Percentiles rank a stretch among this genome's conserved stretches.
Conservation (phyloP, 1,139 yeast species). For the Taphrina confusa region DNA sequence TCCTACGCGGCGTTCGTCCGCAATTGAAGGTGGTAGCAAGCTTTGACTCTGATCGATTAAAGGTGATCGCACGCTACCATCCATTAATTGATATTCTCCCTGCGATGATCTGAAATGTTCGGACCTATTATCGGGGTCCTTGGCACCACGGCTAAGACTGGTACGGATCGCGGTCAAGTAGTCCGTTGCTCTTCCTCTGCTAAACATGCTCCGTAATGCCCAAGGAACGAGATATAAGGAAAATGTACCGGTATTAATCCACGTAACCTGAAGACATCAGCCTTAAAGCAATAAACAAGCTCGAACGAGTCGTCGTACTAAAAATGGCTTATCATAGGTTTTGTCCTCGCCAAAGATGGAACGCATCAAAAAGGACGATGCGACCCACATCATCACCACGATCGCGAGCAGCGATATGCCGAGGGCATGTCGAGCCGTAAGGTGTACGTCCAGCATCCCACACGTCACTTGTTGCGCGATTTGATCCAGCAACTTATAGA, state of each 20-base stretch:
- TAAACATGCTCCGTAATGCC: constrained; percentile 36
- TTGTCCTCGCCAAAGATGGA: constrained; percentile 43
- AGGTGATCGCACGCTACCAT: constrained; percentile 4
- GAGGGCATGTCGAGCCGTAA: constrained; percentile 34
- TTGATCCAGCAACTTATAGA: no score
- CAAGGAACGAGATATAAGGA: constrained; percentile 70
- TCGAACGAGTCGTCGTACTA: constrained; percentile 58
- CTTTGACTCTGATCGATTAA: neutral
- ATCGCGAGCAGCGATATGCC: constrained; percentile 40
- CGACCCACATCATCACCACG: constrained; percentile 42
- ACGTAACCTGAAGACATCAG: constrained; percentile 90
- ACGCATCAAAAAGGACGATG: constrained; percentile 41
- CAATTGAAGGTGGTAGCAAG: neutral
- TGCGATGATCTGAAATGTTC: neutral
- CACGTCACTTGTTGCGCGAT: no score
- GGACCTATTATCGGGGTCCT: neutral
- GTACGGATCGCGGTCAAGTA: no score
- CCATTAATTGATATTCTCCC: neutral
- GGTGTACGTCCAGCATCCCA: constrained; percentile 13
- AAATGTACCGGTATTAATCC: constrained; percentile 84
- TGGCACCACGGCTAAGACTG: no score
- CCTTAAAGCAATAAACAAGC: no score
- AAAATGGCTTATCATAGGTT: constrained; percentile 83
- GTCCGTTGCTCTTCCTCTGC: no score
- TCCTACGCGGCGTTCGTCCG: neutral